Conservation (phyloP, 441 rosid genomes). For the Macaranga tanarius region DNA sequence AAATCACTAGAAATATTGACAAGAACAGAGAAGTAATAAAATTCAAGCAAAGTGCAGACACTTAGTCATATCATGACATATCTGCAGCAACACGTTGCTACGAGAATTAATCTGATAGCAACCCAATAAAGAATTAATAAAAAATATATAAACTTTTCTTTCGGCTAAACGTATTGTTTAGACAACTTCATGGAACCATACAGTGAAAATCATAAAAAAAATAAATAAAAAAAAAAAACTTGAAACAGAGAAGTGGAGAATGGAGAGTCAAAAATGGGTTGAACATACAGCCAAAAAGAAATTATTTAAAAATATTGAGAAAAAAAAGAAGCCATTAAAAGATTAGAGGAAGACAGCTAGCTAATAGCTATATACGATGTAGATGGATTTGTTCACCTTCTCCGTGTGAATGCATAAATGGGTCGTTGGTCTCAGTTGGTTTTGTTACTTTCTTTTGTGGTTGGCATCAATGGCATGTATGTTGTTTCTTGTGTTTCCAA, state of each 20-base stretch:
- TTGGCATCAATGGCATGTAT: no score
- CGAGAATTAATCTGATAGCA: constrained; percentile 1
- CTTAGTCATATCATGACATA: background rate
- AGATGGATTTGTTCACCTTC: background rate
- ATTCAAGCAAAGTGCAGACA: background rate
- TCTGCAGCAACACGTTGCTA: constrained; percentile 14
- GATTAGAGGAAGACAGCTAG: constrained; percentile 37
- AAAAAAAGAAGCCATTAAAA: background rate
- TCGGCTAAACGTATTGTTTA: background rate
- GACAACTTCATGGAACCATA: constrained; percentile 3
- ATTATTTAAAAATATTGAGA: background rate
- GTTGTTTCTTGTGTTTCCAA: background rate
- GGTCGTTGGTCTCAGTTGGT: background rate
- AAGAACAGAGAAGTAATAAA: constrained; percentile 10
- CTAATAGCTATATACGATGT: constrained; percentile 7
- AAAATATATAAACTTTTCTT: background rate
- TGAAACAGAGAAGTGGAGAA: background rate
- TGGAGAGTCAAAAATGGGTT: no score
- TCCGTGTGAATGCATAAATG: constrained; percentile 7
- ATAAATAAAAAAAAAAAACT: background rate
- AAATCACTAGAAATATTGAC: constrained; percentile 14
- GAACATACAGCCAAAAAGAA: background rate
- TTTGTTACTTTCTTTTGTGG: background rate
- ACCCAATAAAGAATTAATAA: background rate
- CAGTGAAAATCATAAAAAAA: no score